Base-by-base conservation (phyloP, 192 early-diverging fungal genomes). In the Rhizoclosmatium globosum region DNA sequence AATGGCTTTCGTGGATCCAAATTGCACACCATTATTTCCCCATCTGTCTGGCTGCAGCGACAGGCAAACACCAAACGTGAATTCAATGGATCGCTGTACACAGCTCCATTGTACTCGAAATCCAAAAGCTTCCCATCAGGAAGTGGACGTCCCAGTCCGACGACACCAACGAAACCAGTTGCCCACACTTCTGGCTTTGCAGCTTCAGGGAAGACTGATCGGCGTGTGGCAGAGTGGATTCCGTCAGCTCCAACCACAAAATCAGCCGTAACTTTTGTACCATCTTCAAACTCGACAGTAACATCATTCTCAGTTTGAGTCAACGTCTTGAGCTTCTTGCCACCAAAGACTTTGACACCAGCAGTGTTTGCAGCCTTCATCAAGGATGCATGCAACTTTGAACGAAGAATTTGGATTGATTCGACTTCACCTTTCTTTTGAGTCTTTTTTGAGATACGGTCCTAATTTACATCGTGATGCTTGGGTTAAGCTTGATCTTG, bases 221-320 rank as follows among this genome's bases (percentile, higher is more conserved):
- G 53, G 0, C 53, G 53, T 0, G n/a, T 57, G 11, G 11, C n/a
- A 57, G 13, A 17, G 53, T 57, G 53, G n/a, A 57, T 57, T n/a
- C 53, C 53, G 53, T 57, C 53, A 17, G 53, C 53, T n/a, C 53
- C 53, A n/a, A 57, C 53, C n/a, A 57, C 53, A 57, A 57, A 57
- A n/a, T 57, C 53, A 57, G n/a, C 11, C 11, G 53, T 57, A 0
- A 11, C 13, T n/a, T 11, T 17, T 17, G 11, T n/a, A 0, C 53
- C 53, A 11, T 57, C 53, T 57, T 57, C n/a, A 57, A 57, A 57
- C 1, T 17, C 53, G 1, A 57, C 53, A 0, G 53, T 57, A n/a
- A 57, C 53, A n/a, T n/a, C n/a, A 1, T 17, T 0, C 0, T 57
- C 13, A 57, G 11, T 57, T n/a, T 57, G 53, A n/a, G 53, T 57